Conservation (phyloP, 352 stramenopile species). For the Globisporangium barbulae region DNA sequence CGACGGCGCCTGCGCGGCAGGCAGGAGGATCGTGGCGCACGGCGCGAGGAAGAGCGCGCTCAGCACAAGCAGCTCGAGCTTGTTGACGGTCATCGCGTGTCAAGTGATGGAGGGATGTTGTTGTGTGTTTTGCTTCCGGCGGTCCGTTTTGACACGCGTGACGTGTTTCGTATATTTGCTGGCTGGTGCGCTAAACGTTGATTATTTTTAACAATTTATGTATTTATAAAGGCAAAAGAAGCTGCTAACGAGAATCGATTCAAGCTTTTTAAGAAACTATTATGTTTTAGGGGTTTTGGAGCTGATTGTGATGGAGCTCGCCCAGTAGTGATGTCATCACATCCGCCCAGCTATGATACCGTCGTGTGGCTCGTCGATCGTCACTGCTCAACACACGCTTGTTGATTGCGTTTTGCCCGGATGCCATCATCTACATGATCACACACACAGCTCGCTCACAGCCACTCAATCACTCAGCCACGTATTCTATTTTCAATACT, state of each 20-base stretch:
- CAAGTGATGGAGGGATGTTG: not conserved
- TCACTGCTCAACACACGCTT: too few relatives aligned
- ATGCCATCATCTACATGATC: not conserved
- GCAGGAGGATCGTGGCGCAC: slow-evolving; percentile 40
- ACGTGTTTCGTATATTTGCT: too few relatives aligned
- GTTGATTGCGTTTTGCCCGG: not conserved
- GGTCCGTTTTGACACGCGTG: slow-evolving; percentile 11
- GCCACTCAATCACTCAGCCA: not conserved
- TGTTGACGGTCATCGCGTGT: slow-evolving; percentile 39
- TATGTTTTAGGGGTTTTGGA: too few relatives aligned
- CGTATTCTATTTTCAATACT: not conserved
- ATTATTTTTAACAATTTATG: too few relatives aligned
- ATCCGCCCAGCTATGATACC: not conserved
- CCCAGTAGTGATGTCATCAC: not conserved
- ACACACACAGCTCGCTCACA: not conserved
- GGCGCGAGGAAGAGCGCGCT: slow-evolving; percentile 46
- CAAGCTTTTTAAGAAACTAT: too few relatives aligned
- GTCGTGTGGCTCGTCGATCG: too few relatives aligned
- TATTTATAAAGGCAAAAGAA: too few relatives aligned
- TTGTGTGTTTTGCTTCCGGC: slow-evolving; percentile 3
- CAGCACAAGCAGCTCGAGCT: slow-evolving; percentile 55
- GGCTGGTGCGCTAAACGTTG: too few relatives aligned
- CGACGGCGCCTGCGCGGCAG: slow-evolving; percentile 27
- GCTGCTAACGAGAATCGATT: too few relatives aligned
- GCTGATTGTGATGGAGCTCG: too few relatives aligned